phyloP scores from a whole-genome alignment of 2,329 filamentous ascomycete species.

The Clonostachys solani region DNA sequence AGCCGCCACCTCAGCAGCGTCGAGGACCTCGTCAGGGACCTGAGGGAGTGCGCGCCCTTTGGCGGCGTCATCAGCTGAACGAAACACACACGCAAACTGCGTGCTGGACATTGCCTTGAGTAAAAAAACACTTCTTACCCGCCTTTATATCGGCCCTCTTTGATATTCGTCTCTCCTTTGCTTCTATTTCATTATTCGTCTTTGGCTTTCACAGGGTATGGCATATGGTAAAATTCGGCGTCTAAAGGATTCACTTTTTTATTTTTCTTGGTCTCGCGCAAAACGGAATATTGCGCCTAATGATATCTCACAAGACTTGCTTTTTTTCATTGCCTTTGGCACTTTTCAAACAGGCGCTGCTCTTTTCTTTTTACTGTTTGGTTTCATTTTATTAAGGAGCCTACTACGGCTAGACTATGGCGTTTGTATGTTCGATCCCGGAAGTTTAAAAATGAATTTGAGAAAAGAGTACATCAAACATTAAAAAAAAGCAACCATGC shows the following conservation, averaged over 20 bases:
- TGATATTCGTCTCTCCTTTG: conserved; percentile 2
- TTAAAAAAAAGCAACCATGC: too few relatives aligned
- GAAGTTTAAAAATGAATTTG: neutral
- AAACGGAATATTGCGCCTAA: neutral
- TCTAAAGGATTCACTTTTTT: neutral
- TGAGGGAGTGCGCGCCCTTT: conserved; percentile 76
- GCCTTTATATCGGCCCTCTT: neutral
- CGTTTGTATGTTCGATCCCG: conserved; percentile 1
- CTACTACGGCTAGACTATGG: too few relatives aligned
- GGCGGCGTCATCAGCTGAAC: conserved; percentile 50
- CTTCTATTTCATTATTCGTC: neutral
- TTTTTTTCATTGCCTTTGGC: neutral
- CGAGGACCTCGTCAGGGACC: conserved; percentile 78
- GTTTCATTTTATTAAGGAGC: conserved; percentile 4
- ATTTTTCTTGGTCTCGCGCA: neutral
- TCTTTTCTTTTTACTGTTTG: neutral
- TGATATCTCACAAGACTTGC: neutral
- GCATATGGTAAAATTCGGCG: neutral
- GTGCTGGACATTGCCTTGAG: neutral
- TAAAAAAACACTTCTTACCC: too few relatives aligned
- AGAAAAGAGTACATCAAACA: too few relatives aligned
- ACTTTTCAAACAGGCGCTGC: neutral
- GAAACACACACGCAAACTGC: neutral
- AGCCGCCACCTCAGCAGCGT: conserved; percentile 77
- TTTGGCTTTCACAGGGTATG: neutral